Evolutionary conservation across 139 green algal species (phyloP).

Genomic region (Gonium pectorale): DNA sequence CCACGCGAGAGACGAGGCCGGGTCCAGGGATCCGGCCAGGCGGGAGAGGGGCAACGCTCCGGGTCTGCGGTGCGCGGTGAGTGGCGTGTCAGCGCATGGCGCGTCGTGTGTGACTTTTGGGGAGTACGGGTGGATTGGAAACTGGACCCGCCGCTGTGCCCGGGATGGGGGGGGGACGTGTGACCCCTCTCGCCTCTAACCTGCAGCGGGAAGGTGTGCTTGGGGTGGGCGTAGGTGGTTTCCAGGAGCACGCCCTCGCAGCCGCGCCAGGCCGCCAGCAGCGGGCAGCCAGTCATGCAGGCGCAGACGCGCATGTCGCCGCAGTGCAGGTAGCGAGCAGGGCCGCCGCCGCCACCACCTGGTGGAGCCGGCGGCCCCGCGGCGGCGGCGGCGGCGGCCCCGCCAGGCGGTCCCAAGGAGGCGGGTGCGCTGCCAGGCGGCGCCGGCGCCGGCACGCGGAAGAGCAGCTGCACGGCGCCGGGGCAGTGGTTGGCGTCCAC

Average conservation of each 20-base stretch:
- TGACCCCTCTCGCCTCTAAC: no score
- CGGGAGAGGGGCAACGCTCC: no score
- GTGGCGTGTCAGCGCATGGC: no score
- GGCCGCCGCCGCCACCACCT: background rate
- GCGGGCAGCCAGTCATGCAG: slow-evolving; percentile 57
- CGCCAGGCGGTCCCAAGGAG: background rate
- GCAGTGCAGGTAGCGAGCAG: slow-evolving; percentile 72
- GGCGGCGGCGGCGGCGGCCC: background rate
- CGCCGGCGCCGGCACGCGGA: slow-evolving; percentile 62
- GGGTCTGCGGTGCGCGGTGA: no score
- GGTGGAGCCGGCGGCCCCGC: background rate
- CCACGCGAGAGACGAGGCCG: no score
- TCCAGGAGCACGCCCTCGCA: slow-evolving; percentile 81
- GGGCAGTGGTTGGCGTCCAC: slow-evolving; percentile 90
- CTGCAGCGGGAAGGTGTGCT: slow-evolving; percentile 78
- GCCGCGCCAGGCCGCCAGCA: slow-evolving; percentile 64
- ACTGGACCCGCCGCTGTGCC: no score
- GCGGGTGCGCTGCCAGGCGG: background rate
- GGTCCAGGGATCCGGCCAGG: no score
- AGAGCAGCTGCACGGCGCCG: slow-evolving; percentile 83
- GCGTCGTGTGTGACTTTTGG: no score
- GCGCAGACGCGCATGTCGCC: slow-evolving; percentile 82
- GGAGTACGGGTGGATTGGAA: no score
- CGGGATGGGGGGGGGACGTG: no score
- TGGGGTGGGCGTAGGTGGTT: slow-evolving; percentile 87